Conservation (phyloP, 1,139 yeast genomes). For the Zygosaccharomyces pseudobailii region DNA sequence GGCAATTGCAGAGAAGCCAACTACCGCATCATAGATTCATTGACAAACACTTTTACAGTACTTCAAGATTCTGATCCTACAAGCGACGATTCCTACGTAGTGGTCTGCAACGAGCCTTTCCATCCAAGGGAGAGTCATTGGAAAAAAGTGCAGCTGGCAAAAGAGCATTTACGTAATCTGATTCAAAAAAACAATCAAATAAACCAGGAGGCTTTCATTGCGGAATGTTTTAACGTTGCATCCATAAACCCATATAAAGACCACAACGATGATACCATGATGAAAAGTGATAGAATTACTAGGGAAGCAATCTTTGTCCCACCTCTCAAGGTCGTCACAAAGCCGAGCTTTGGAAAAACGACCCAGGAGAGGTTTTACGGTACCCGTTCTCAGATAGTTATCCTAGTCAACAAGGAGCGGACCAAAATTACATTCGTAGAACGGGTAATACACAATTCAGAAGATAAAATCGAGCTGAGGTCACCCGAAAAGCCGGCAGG, state of each 20-base stretch:
- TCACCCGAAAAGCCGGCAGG: constrained; percentile 20
- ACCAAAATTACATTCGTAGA: constrained; percentile 48
- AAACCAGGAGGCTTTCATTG: constrained; percentile 44
- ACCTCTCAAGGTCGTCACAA: constrained; percentile 38
- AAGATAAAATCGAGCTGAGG: constrained; percentile 23
- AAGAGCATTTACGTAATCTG: constrained; percentile 39
- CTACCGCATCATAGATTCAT: constrained; percentile 29
- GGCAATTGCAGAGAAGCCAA: constrained; percentile 50
- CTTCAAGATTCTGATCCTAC: constrained; percentile 40
- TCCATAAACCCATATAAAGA: constrained; percentile 39
- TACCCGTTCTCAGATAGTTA: constrained; percentile 82
- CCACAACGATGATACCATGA: constrained; percentile 4
- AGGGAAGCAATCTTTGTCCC: constrained; percentile 69
- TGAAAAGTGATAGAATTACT: constrained; percentile 42
- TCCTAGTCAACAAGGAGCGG: constrained; percentile 47
- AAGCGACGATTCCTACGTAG: constrained; percentile 22
- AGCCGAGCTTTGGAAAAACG: constrained; percentile 36
- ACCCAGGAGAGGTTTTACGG: constrained; percentile 61
- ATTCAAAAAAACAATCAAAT: constrained; percentile 33
- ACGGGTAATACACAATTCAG: constrained; percentile 38
- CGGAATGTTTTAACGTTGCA: constrained; percentile 50
- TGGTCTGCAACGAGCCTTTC: constrained; percentile 35
- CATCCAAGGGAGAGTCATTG: constrained; percentile 55
- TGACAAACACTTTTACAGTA: constrained; percentile 39
- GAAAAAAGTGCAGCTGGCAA: constrained; percentile 63